These are phyloP conservation scores for Xylaria sp. DNA, from an alignment of 2,329 filamentous ascomycete genomes.

Conservation along the genomic window DNA sequence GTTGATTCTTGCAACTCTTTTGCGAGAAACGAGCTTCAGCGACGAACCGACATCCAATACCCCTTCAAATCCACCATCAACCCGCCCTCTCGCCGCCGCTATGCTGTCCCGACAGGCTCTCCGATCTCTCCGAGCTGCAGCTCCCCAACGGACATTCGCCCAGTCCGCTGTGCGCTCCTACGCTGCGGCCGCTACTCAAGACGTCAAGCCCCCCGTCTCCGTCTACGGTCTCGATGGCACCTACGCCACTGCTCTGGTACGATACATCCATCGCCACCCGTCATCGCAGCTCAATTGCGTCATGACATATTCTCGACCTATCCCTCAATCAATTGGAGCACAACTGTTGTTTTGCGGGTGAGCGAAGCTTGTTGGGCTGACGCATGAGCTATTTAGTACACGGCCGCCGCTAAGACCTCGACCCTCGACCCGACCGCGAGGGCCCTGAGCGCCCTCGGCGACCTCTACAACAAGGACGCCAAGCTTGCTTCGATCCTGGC, in stretches of 20 bases:
- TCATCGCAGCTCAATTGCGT: conserved; percentile 3
- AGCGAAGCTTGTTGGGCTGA: conserved; percentile 35
- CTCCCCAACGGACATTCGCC: conserved; percentile 64
- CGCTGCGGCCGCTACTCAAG: conserved; percentile 68
- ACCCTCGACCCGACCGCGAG: conserved; percentile 84
- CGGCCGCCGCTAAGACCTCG: conserved; percentile 86
- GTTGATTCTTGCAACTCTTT: conserved; percentile 39
- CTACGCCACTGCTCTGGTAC: conserved; percentile 97
- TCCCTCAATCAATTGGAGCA: conserved; percentile 8
- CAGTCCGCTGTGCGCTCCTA: conserved; percentile 73
- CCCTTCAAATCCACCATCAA: conserved; percentile 33
- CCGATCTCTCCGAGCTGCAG: conserved; percentile 61
- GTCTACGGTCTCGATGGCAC: conserved; percentile 97
- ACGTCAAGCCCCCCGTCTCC: conserved; percentile 82
- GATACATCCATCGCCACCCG: conserved; percentile 45
- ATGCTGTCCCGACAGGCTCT: conserved; percentile 67
- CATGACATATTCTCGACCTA: not conserved
- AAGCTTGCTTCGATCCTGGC: conserved; percentile 79
- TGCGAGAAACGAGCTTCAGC: conserved; percentile 36
- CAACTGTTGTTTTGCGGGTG: not conserved
- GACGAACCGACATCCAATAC: conserved; percentile 24
- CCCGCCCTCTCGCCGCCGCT: conserved; percentile 38
- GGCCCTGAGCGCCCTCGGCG: conserved; percentile 73
- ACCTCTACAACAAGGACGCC: conserved; percentile 78
- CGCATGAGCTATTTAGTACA: conserved; percentile 74